A percentile compares a stretch with the other conserved stretches of the same genome.
phyloP scores from a whole-genome alignment of 2,329 filamentous ascomycete genomes.

The Microdochium trichocladiopsis region DNA sequence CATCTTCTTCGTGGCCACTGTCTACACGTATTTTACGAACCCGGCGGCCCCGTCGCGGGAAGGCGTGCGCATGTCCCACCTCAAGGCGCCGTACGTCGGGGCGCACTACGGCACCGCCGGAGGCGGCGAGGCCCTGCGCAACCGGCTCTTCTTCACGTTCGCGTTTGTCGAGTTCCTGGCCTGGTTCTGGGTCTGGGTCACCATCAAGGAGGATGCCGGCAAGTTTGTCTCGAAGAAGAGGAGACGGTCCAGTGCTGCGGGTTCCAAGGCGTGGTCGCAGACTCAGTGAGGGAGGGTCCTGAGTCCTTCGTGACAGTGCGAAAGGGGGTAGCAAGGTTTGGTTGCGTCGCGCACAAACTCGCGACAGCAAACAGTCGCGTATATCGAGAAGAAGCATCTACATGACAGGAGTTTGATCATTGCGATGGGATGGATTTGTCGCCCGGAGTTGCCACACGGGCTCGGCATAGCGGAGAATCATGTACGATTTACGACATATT shows the following conservation, averaged over 20 bases:
- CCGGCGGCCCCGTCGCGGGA: slow-evolving; percentile 28
- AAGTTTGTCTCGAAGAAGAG: slow-evolving; percentile 32
- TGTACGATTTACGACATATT: too few relatives aligned
- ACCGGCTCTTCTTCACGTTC: slow-evolving; percentile 78
- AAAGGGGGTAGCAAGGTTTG: too few relatives aligned
- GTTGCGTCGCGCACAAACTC: too few relatives aligned
- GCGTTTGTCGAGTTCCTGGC: slow-evolving; percentile 74
- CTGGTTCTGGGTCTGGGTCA: slow-evolving; percentile 83
- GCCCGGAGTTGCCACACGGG: too few relatives aligned
- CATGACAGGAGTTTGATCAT: too few relatives aligned
- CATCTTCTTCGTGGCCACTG: slow-evolving; percentile 46
- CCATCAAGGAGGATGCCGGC: slow-evolving; percentile 57
- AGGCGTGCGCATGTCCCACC: slow-evolving; percentile 22
- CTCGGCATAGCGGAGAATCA: too few relatives aligned
- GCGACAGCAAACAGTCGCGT: too few relatives aligned
- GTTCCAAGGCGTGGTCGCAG: background rate
- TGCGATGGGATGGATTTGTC: too few relatives aligned
- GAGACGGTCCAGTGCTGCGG: slow-evolving; percentile 15
- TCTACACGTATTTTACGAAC: slow-evolving; percentile 39
- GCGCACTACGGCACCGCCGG: slow-evolving; percentile 27
- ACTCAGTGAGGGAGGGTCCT: background rate
- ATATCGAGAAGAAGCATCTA: too few relatives aligned
- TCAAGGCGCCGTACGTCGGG: slow-evolving; percentile 22
- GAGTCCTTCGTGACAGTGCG: too few relatives aligned
- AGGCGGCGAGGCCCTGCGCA: slow-evolving; percentile 66